Evolutionary conservation across 345 rosid genomes (phyloP).

Genomic region (Crucihimalaya himalaica): DNA sequence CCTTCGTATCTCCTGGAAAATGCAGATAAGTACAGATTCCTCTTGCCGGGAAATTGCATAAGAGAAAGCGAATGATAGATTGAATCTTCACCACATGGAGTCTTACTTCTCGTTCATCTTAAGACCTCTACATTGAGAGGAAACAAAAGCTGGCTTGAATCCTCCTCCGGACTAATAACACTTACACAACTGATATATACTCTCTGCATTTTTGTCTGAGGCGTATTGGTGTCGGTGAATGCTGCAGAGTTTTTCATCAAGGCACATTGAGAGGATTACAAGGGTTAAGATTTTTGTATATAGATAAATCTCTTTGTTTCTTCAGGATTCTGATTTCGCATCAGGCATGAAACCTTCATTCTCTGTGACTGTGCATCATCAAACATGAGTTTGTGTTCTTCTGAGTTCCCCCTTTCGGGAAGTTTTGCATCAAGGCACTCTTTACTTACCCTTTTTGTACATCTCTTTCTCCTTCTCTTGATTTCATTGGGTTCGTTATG

Average conservation of each 20-base stretch:
- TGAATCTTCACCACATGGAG: slow-evolving; percentile 13
- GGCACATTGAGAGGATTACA: slow-evolving; percentile 26
- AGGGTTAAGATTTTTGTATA: slow-evolving; percentile 34
- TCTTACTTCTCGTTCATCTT: slow-evolving; percentile 18
- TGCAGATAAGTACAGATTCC: slow-evolving; percentile 60
- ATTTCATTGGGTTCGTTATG: slow-evolving; percentile 20
- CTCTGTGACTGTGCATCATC: slow-evolving; percentile 17
- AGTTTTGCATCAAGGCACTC: slow-evolving; percentile 38
- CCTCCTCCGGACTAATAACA: slow-evolving; percentile 31
- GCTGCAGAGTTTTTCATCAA: slow-evolving; percentile 26
- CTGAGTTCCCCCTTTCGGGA: slow-evolving; percentile 39
- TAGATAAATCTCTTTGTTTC: slow-evolving; percentile 34
- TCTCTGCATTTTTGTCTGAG: slow-evolving; percentile 33
- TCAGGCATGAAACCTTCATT: slow-evolving; percentile 29
- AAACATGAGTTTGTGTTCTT: slow-evolving; percentile 34
- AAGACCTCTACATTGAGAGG: slow-evolving; percentile 30
- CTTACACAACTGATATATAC: slow-evolving; percentile 27
- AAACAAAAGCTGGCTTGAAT: slow-evolving; percentile 23
- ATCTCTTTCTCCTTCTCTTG: slow-evolving; percentile 16
- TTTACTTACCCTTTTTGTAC: slow-evolving; percentile 22
- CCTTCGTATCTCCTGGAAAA: slow-evolving; percentile 68
- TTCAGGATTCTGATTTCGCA: slow-evolving; percentile 28
- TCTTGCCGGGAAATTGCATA: slow-evolving; percentile 66
- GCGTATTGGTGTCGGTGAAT: slow-evolving; percentile 28
- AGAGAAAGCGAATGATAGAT: slow-evolving; percentile 51